Conservation (phyloP, 1,139 yeast species). For the Eremothecium cymbalariae region DNA sequence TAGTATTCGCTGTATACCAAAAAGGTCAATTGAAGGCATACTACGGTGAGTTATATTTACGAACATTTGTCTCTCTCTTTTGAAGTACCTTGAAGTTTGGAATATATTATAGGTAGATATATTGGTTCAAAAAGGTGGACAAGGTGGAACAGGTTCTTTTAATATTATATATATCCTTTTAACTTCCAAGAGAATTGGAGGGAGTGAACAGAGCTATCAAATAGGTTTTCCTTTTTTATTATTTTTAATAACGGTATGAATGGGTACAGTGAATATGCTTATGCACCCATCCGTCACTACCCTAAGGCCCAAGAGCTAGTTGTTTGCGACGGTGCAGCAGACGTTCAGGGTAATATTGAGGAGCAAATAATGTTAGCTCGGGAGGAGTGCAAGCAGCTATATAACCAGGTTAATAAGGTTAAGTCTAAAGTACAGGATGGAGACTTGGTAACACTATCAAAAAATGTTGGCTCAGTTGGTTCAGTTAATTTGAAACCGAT, state of each 20-base stretch:
- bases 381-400: constrained; percentile 41
- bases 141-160: too few relatives aligned
- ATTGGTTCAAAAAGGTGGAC: too few relatives aligned
- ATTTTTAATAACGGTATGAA: constrained; percentile 1
- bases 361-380: constrained; percentile 36
- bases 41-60: too few relatives aligned
- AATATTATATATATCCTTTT: too few relatives aligned
- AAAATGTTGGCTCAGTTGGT: constrained; percentile 24
- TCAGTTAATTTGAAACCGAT: constrained; percentile 33
- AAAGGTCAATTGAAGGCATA: too few relatives aligned
- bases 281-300: constrained; percentile 1
- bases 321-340: constrained; percentile 1
- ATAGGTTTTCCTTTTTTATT: not conserved
- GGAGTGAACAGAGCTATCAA: constrained; percentile 4
- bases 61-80: too few relatives aligned
- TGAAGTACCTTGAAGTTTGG: too few relatives aligned
- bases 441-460: constrained; percentile 37
- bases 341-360: constrained; percentile 17
- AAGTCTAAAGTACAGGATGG: constrained; percentile 41
- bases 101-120: too few relatives aligned
- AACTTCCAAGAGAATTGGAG: too few relatives aligned
- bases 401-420: constrained; percentile 42
- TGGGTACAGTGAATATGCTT: constrained; percentile 1
- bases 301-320: constrained; percentile 5
- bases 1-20: too few relatives aligned